phyloP scores from a whole-genome alignment of 2,329 filamentous ascomycete genomes.

The Colletotrichum endophyticum region DNA sequence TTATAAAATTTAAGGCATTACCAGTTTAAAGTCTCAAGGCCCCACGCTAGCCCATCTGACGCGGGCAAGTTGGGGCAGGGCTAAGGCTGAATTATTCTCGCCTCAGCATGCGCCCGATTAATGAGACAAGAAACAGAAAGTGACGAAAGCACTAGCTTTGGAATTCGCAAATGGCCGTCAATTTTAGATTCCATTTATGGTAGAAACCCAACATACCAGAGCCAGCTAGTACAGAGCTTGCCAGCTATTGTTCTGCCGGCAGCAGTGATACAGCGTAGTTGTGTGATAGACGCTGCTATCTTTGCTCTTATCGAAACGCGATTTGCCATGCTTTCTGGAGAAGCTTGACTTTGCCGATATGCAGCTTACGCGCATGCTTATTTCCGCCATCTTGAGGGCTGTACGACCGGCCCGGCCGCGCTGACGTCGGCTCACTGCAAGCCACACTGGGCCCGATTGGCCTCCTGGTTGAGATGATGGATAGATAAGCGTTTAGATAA shows the following conservation, averaged over 20 bases:
- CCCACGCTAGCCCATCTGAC: fast-evolving
- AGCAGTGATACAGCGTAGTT: neutral
- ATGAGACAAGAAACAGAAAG: neutral
- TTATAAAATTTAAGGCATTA: neutral
- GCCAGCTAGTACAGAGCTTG: neutral
- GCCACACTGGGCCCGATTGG: neutral
- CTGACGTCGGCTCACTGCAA: neutral
- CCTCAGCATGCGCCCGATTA: neutral
- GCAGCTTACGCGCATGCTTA: neutral
- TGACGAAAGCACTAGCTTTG: neutral
- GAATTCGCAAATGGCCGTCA: neutral
- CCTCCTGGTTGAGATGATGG: neutral
- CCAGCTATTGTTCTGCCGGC: neutral
- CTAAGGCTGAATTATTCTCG: neutral
- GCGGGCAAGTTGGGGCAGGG: neutral
- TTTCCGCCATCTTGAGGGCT: neutral
- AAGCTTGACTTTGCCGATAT: neutral
- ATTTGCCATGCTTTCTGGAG: neutral
- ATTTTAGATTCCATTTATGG: neutral
- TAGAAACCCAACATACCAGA: neutral
- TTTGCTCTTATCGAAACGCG: neutral
- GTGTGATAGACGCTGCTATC: neutral
- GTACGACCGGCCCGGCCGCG: neutral
- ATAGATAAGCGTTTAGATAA: neutral
- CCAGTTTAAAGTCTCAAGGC: neutral